Conservation (phyloP, 345 rosid genomes). For the Eucalyptus globulus region DNA sequence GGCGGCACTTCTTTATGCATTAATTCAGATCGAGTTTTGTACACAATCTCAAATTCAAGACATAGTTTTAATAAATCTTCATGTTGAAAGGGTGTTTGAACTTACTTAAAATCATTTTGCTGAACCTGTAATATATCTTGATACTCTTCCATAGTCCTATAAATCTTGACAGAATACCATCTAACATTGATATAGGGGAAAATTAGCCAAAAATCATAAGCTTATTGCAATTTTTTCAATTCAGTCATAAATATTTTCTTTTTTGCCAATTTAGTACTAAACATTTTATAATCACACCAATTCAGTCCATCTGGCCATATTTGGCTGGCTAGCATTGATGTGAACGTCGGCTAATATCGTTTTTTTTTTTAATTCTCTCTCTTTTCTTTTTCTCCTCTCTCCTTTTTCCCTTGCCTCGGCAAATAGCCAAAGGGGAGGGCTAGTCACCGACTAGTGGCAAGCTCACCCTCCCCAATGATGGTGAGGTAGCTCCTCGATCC, state of each 20-base stretch:
- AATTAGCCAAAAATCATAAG: too few species aligned
- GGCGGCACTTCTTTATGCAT: neutral
- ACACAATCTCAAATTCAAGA: neutral
- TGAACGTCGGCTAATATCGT: accelerated
- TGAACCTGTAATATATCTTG: neutral
- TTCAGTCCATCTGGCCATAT: accelerated
- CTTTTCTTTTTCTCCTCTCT: too few species aligned
- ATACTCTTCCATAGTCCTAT: neutral
- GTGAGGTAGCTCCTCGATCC: too few species aligned
- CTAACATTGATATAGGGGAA: neutral
- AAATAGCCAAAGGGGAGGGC: accelerated
- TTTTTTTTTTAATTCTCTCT: too few species aligned
- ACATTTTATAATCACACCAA: accelerated
- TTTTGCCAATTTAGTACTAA: too few species aligned
- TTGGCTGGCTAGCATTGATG: accelerated
- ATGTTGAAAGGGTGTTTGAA: neutral
- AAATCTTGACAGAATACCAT: neutral
- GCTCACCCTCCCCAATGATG: too few species aligned
- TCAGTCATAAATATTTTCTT: too few species aligned
- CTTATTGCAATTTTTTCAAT: too few species aligned
- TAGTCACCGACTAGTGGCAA: accelerated
- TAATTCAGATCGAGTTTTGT: neutral
- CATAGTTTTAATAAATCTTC: neutral
- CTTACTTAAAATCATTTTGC: neutral
- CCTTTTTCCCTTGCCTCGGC: too few species aligned